Evolutionary conservation across 192 early-diverging fungal genomes (phyloP), one percentile per base, ranked within the genome.

Genomic region (Ambispora gerdemannii): DNA sequence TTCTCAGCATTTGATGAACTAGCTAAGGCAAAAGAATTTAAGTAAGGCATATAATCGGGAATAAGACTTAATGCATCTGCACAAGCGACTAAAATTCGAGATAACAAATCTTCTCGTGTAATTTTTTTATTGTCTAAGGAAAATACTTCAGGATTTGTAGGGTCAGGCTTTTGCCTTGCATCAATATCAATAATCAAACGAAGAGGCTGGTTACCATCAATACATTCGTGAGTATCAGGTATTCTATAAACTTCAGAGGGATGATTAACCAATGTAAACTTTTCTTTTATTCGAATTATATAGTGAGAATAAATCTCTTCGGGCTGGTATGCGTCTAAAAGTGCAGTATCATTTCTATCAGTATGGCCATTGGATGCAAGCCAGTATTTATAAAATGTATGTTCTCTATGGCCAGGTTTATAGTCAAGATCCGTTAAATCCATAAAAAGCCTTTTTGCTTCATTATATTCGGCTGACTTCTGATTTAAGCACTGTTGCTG

Each of bases 201-300:
- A n/a, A 56, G 53, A 24, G 53, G 53, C 27, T 56, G 19, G 53
- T 56, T 56, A 24, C 53, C 53, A 56, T 56, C 53, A 56, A 56
- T 56, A 27, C 38, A 43, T 43, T 43, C 38, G 38, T 43, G 38
- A 43, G 38, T 43, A 56, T 56, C 27, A 24, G 53, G 53, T 56
- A 24, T 56, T 56, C 53, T 27, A 56, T 56, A 56, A 56, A 56
- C 63, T 64, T 64, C 63, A 64, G 36, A 64, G 34, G 63, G 63
- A 64, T 64, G 47, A 64, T 64, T n/a, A 22, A 64, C 34, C n/a
- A 64, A 20, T 49, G 36, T 30, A 64, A 31, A 64, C 34, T 64
- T 64, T 38, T 33, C 47, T 64, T 25, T 33, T 19, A 50, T 43
- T 22, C 38, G 63, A 64, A 64, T 50, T 49, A 64, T 64, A 64